Base-by-base conservation (phyloP, 2,329 filamentous ascomycete species). In the Bipolaris gigantea region DNA sequence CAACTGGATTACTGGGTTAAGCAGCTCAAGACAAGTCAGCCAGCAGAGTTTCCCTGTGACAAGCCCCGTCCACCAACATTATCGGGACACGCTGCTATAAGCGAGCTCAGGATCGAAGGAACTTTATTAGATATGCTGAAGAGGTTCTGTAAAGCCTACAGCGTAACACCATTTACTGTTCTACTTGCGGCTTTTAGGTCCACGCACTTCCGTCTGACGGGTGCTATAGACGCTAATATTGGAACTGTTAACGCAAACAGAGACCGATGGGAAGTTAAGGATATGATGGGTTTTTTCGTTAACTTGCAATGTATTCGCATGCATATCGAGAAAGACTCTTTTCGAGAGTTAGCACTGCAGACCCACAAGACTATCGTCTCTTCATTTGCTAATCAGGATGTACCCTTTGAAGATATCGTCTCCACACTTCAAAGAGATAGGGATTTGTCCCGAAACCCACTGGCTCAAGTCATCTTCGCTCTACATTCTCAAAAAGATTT, bases 201-300 rank as follows among this genome's bases (percentile, higher is more conserved):
- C 3, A 35, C 55, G 9, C 55, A 57, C 34, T 57, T 25, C 19
- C 51, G 51, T 23, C 33, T 57, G 4, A 57, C 55, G 1, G 33
- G 47, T 15, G 36, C 51, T 5, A 27, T 48, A 23, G 51, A 57
- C 25, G 55, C 55, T 3, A 57, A 47, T 0, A 55, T 57, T 1
- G 51, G 55, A 3, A 30, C 42, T 34, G 8, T 38, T 4, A 56
- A 56, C 19, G 56, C 52, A 11, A 59, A 53, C 30, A 27, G 48
- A 41, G 40, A 53, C 10, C 34, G 32, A 4, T 53, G 39, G 48
- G 56, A 59, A 18, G 1, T 56, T 0, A 39, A 39, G 36, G 53
- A 59, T 3, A 42, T 59, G 38, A 59, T 59, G 11, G 56, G 56
- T 9, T 59, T 56, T 40, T 59, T 59, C 42, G 48, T 58, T 21